Percentiles rank a stretch among this genome's conserved stretches.
Evolutionary conservation across 2,329 filamentous ascomycete species (phyloP).

Genomic region (Sporothrix schenckii): DNA sequence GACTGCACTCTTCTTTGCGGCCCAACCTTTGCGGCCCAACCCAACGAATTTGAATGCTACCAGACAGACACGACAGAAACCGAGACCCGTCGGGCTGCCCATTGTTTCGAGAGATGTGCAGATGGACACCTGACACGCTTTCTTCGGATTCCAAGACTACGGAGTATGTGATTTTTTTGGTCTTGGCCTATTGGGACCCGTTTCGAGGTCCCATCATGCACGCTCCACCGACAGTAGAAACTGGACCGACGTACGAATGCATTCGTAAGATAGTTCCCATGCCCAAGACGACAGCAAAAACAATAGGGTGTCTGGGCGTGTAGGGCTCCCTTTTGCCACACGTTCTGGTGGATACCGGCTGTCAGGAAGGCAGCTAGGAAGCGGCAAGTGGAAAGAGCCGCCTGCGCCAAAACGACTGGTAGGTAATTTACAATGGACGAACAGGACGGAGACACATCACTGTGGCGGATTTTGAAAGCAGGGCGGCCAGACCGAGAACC

Average conservation of each 20-base stretch:
- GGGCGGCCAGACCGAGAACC: conserved; percentile 7
- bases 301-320: no score
- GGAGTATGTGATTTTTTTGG: background rate
- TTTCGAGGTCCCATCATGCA: background rate
- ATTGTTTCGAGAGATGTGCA: background rate
- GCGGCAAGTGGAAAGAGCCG: background rate
- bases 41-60: background rate
- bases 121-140: conserved; percentile 12
- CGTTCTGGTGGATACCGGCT: background rate
- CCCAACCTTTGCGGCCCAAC: conserved; percentile 29
- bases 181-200: background rate
- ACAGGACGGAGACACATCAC: conserved; percentile 26
- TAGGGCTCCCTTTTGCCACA: background rate
- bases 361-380: background rate
- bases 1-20: conserved; percentile 18
- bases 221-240: conserved; percentile 8
- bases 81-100: background rate
- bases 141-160: background rate
- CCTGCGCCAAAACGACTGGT: background rate
- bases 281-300: background rate
- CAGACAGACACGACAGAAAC: conserved; percentile 1
- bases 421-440: conserved; percentile 14
- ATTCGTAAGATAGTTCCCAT: background rate
- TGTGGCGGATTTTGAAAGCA: background rate
- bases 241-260: conserved; percentile 9